A percentile compares a stretch with the other conserved stretches of the same genome.
Conservation (phyloP, 169 alveolate genomes). For the Plasmodium billcollinsi region DNA sequence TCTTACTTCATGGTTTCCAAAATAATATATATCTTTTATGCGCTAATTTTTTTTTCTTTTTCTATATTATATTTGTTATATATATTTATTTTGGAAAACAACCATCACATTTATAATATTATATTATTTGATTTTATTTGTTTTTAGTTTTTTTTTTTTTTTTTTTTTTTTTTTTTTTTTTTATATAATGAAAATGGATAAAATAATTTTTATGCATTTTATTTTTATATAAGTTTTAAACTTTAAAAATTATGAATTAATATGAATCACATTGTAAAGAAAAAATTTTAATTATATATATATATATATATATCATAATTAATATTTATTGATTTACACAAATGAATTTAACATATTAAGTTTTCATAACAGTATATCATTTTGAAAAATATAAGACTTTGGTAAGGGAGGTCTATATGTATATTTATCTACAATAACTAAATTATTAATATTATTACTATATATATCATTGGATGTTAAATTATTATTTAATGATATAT, state of each 20-base stretch:
- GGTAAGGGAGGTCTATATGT: conserved; percentile 67
- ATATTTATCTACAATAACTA: conserved; percentile 27
- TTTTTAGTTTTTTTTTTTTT: too few relatives aligned
- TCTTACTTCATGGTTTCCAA: too few relatives aligned
- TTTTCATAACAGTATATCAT: background rate
- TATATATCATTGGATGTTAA: background rate
- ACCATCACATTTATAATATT: too few relatives aligned
- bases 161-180: too few relatives aligned
- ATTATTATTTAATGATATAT: conserved; percentile 12
- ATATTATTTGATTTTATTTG: too few relatives aligned
- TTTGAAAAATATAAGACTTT: conserved; percentile 6
- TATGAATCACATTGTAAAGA: background rate
- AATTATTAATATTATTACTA: background rate
- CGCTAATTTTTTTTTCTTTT: too few relatives aligned
- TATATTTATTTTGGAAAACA: too few relatives aligned
- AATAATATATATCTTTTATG: too few relatives aligned
- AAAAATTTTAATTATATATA: background rate
- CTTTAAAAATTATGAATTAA: too few relatives aligned
- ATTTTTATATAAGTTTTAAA: too few relatives aligned
- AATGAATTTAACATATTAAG: background rate
- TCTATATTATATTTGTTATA: too few relatives aligned
- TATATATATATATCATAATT: background rate
- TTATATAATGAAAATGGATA: background rate
- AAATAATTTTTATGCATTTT: background rate
- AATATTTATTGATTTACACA: background rate